Base-by-base conservation (phyloP, 2,329 filamentous ascomycete genomes). In the Paracamarosporium sp. region DNA sequence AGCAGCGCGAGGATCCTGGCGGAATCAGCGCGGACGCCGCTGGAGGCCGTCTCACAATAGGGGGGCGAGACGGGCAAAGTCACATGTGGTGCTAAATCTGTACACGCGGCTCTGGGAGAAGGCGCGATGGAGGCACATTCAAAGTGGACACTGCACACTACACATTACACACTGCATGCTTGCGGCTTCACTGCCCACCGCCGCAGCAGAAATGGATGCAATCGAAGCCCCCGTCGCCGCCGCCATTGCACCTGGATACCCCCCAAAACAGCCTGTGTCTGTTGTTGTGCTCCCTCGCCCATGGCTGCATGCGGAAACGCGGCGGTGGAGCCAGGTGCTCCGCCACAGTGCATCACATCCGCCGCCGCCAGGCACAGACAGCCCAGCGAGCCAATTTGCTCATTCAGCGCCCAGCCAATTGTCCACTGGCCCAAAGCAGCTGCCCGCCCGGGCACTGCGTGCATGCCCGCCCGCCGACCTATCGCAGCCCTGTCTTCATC, bases 1-100 rank as follows among this genome's bases (percentile, higher is more conserved):
- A 53, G 65, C 63, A 61, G 48, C 47, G 45, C 56, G 59, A 64
- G 60, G 62, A 62, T 65, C 55, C 56, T 67, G 64, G 65, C 52
- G 66, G 60, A 40, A 55, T 44, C 61, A 52, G 59, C 56, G 56
- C 50, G 45, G 50, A 51, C 60, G 65, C 63, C 61, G 55, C 61
- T 40, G 57, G 50, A 47, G 51, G 50, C 53, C 53, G 55, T 62
- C 63, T 71, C 62, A 56, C 55, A 59, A 64, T 61, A 71, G 70
- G 72, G 70, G 69, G 63, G 62, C 64, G 67, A 70, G 68, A 72
- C 67, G 61, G 61, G 53, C 56, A 54, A 59, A 61, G 70, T 70
- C 61, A 64, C 68, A 61, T 62, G 67, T 61, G 57, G 57, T 66
- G 62, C 61, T 63, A 59, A 59, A 55, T 54, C 33, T 9, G 63